Conservation (phyloP, 805 yeast genomes). For the Diddensiella caesifluorescens region DNA sequence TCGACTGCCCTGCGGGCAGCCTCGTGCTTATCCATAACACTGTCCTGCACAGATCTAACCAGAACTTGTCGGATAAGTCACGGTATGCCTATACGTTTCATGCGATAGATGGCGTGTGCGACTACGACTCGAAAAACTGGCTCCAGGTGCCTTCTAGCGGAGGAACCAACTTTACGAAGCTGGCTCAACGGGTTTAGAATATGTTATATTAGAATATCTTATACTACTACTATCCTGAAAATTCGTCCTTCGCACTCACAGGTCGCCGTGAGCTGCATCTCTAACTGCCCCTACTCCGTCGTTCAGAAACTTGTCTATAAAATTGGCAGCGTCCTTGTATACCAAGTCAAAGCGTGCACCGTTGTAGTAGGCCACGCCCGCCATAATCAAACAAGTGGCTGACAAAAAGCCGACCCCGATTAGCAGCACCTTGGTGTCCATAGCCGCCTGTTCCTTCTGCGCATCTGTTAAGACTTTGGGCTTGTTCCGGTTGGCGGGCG, state of each 20-base stretch:
- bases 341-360: conserved; percentile 31
- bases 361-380: conserved; percentile 22
- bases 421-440: conserved; percentile 19
- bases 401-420: conserved; percentile 21
- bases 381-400: conserved; percentile 23
- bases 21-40: conserved; percentile 66
- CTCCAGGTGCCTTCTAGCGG: conserved; percentile 71
- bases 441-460: conserved; percentile 14
- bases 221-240: not conserved
- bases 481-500: conserved; percentile 11
- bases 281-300: not conserved
- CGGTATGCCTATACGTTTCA: conserved; percentile 79
- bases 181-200: conserved; percentile 20
- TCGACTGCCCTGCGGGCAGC: conserved; percentile 67
- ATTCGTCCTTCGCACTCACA: not conserved
- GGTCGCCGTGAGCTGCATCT: not conserved
- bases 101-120: conserved; percentile 59
- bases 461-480: conserved; percentile 10
- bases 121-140: conserved; percentile 68
- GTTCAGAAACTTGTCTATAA: conserved; percentile 9
- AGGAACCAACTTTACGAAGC: conserved; percentile 52
- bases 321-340: conserved; percentile 6
- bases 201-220: not conserved
- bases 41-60: conserved; percentile 66
- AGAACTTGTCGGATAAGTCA: conserved; percentile 48